Conservation (phyloP, 2,329 filamentous ascomycete genomes). For the Neopestalotiopsis sp. region DNA sequence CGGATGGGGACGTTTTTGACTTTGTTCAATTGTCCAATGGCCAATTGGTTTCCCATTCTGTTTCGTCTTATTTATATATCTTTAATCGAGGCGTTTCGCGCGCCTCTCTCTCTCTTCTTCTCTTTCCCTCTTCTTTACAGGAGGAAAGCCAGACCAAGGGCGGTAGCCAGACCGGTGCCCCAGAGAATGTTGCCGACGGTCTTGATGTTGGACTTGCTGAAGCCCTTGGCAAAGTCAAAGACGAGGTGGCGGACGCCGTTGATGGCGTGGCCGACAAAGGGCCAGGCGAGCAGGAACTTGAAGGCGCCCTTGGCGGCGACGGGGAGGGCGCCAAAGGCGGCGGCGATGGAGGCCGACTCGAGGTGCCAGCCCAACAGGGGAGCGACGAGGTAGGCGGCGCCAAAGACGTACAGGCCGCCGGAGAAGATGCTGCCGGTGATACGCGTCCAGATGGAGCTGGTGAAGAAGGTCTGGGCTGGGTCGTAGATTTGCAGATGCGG, state of each 20-base stretch:
- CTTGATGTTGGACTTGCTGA: slow-evolving; percentile 52
- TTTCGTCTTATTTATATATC: background rate
- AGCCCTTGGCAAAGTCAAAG: slow-evolving; percentile 59
- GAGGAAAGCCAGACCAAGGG: slow-evolving; percentile 54
- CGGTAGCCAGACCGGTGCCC: slow-evolving; percentile 49
- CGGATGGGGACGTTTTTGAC: background rate
- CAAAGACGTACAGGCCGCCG: slow-evolving; percentile 80
- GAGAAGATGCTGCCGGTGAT: slow-evolving; percentile 80
- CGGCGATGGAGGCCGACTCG: slow-evolving; percentile 64
- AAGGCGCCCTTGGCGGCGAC: slow-evolving; percentile 61
- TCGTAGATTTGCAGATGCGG: slow-evolving; percentile 89
- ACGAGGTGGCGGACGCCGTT: slow-evolving; percentile 62
- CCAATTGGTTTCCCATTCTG: slow-evolving; percentile 12
- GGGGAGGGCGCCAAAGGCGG: slow-evolving; percentile 64
- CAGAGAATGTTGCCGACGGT: slow-evolving; percentile 55
- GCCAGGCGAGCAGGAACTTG: slow-evolving; percentile 64
- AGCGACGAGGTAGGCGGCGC: slow-evolving; percentile 79
- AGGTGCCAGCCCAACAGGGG: slow-evolving; percentile 73
- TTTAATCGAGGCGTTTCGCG: no score
- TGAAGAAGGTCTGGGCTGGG: slow-evolving; percentile 84
- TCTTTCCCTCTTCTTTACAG: slow-evolving; percentile 39
- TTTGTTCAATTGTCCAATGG: slow-evolving; percentile 10
- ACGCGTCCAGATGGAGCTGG: slow-evolving; percentile 75
- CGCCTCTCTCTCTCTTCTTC: slow-evolving; percentile 10
- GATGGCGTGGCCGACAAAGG: slow-evolving; percentile 63